Evolutionary conservation across 768 basidiomycete genomes (phyloP), one percentile per base, ranked within the genome.

Genomic region (Termitomyces sp.): DNA sequence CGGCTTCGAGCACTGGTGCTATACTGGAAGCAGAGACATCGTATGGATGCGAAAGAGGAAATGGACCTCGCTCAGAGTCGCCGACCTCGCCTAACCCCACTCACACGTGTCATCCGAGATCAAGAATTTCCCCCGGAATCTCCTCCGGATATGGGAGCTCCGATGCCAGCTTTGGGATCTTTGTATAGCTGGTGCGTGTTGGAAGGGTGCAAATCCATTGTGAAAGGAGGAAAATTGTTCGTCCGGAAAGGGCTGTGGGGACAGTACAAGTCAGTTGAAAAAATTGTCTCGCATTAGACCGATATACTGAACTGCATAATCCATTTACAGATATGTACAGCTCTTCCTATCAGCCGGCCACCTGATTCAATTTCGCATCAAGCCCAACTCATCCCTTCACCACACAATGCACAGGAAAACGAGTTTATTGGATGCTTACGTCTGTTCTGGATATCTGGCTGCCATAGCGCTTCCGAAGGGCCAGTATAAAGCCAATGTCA

Each of bases 101-200:
- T 72, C 20, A 78, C 76, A 46, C 81, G 78, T 58, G 74, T 76
- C 2, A 72, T 75, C 60, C 73, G 74, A 32, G 74, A 75, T 50
- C 76, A 78, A 35, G 77, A 81, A 24, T 65, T 69, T 22, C 75
- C 77, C 24, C 83, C 83, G n/a, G 84, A 85, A 63, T 72, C 81
- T 12, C 82, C 84, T 1, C 73, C 78, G 1, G 81, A 86, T 67
- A 74, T 80, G 16, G 84, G 84, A 24, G 77, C 79, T 11, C 79
- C 83, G 8, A 75, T 85, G 44, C 81, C 86, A 4, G 81, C 84
- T 13, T 75, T 95, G 51, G 77, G 82, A 52, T 77, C 81, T 0
- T 72, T 94, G 49, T 95, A 91, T 79, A 91, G 91, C 66, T 94
- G 92, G 94, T 98, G 96, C 69, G 79, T 89, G 2, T 71, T 96